A percentile compares a stretch with the other conserved stretches of the same genome.
Conservation (phyloP, 1,284 basidiomycete species). For the Amylostereum chailletii region DNA sequence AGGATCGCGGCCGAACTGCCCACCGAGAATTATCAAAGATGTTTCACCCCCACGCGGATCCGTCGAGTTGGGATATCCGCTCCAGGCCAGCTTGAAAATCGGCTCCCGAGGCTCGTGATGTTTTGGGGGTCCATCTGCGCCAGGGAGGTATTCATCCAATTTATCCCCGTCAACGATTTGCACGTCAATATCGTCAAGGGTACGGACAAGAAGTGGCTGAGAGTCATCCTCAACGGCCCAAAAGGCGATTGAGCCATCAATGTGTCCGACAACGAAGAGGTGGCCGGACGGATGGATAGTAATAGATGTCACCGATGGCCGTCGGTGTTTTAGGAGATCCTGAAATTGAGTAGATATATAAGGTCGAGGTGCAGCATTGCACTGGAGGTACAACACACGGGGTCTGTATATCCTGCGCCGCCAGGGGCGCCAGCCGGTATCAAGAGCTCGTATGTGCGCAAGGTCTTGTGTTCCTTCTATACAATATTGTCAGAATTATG, state of each 20-base stretch:
- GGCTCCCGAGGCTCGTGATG: conserved; percentile 50
- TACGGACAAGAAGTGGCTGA: conserved; percentile 73
- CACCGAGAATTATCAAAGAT: conserved; percentile 73
- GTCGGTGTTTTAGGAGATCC: conserved; percentile 65
- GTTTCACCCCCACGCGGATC: conserved; percentile 64
- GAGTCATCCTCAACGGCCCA: conserved; percentile 82
- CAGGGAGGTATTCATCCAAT: conserved; percentile 35
- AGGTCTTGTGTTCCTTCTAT: conserved; percentile 49
- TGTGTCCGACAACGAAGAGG: conserved; percentile 64
- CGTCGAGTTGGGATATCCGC: conserved; percentile 55
- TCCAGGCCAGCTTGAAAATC: conserved; percentile 87
- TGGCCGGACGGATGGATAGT: conserved; percentile 65
- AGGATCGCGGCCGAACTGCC: conserved; percentile 45
- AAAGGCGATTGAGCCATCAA: conserved; percentile 84
- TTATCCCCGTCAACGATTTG: conserved; percentile 37
- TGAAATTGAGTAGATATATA: conserved; percentile 18
- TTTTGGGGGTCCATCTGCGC: conserved; percentile 6
- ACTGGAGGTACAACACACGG: conserved; percentile 25
- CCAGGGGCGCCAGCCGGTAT: conserved; percentile 77
- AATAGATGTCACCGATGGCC: conserved; percentile 65
- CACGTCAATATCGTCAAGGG: conserved; percentile 50
- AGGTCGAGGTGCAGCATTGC: not conserved
- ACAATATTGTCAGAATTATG: not conserved
- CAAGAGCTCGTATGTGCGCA: conserved; percentile 59
- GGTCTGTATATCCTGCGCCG: conserved; percentile 51